Percentiles rank a stretch among this genome's conserved stretches.
Evolutionary conservation across 495 filamentous ascomycete genomes (phyloP).

Genomic region (Sordaria brevicollis): DNA sequence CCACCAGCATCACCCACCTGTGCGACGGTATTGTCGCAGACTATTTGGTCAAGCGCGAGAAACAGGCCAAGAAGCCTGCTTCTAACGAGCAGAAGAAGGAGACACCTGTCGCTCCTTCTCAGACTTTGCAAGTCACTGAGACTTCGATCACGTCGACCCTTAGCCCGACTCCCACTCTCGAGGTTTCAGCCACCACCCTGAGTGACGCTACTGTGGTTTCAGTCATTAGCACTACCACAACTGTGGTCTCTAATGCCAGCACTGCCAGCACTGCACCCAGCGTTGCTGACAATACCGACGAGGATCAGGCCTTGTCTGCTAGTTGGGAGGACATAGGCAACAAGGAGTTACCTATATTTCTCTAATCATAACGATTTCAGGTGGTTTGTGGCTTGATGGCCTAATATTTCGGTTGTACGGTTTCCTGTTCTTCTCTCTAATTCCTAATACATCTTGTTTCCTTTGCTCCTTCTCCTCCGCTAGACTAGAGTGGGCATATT

Average conservation of each 20-base stretch:
- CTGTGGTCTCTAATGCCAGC: not conserved
- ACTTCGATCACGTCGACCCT: not conserved
- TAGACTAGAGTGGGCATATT: not conserved
- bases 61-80: not conserved
- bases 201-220: not conserved
- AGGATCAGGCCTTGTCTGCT: not conserved
- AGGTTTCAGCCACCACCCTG: not conserved
- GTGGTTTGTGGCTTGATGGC: not conserved
- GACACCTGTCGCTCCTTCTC: not conserved
- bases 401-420: not conserved
- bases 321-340: not conserved
- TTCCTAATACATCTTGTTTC: not conserved
- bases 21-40: conserved; percentile 6
- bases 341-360: not conserved
- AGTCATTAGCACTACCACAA: not conserved
- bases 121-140: not conserved
- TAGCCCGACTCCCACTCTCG: not conserved
- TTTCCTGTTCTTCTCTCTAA: not conserved
- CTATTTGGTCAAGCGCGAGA: not conserved
- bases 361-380: not conserved
- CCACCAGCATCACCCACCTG: conserved; percentile 24
- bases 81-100: not conserved
- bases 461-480: not conserved
- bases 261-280: not conserved
- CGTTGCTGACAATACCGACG: not conserved